These are phyloP conservation scores for Fusarium nisikadoi DNA, from an alignment of 2,329 filamentous ascomycete species.

Conservation along the genomic window DNA sequence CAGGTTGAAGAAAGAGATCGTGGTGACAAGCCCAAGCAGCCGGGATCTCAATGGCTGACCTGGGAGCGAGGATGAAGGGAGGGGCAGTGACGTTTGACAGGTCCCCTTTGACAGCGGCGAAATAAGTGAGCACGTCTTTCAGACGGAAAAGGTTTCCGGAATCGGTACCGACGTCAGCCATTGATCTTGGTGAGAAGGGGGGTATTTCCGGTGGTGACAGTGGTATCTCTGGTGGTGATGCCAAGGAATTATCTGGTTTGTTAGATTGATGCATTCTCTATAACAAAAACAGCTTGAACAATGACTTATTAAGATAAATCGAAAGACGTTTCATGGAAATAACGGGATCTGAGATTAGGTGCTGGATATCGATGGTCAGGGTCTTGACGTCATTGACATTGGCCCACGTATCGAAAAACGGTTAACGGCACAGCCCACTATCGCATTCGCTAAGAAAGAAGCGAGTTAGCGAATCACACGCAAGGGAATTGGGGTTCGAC, in stretches of 20 bases:
- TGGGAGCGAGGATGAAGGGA: slow-evolving; percentile 59
- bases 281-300: background rate
- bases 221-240: background rate
- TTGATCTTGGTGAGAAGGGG: background rate
- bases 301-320: background rate
- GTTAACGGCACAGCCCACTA: slow-evolving; percentile 12
- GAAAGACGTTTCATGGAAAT: background rate
- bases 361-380: background rate
- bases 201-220: background rate
- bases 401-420: slow-evolving; percentile 1
- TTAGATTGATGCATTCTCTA: background rate
- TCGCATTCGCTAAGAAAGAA: slow-evolving; percentile 7
- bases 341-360: slow-evolving; percentile 4
- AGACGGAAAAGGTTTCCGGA: slow-evolving; percentile 15
- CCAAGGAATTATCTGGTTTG: background rate
- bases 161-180: slow-evolving; percentile 17
- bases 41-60: slow-evolving; percentile 62
- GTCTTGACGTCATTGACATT: slow-evolving; percentile 27
- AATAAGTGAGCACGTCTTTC: slow-evolving; percentile 17
- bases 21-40: slow-evolving; percentile 56
- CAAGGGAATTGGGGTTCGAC: rapidly evolving
- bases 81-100: slow-evolving; percentile 64
- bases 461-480: background rate
- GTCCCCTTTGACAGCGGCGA: slow-evolving; percentile 56
- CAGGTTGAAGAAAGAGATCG: slow-evolving; percentile 23